Evolutionary conservation across 495 filamentous ascomycete species (phyloP).

Genomic region (Pseudoneurospora amorphoporcata): DNA sequence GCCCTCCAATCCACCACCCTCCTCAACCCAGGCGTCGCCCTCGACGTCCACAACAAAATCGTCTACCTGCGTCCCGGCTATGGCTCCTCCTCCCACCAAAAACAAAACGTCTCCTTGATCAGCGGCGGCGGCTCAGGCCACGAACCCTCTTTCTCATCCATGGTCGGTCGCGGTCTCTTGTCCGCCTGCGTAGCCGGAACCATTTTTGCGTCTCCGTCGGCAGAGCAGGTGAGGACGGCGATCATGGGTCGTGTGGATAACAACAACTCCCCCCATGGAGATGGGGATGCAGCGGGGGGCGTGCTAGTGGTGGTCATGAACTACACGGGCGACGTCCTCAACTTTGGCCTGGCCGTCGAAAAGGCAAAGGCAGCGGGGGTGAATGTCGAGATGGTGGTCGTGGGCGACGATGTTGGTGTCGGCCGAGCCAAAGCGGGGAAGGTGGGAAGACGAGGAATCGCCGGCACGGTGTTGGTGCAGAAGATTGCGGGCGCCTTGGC

Average conservation of each 20-base stretch:
- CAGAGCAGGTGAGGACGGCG: constrained; percentile 74
- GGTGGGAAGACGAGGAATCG: constrained; percentile 85
- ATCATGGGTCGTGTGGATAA: constrained; percentile 61
- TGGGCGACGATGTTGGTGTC: constrained; percentile 93
- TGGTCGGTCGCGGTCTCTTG: constrained; percentile 62
- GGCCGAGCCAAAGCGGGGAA: constrained; percentile 75
- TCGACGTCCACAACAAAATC: constrained; percentile 77
- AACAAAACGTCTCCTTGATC: constrained; percentile 62
- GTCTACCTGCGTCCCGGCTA: constrained; percentile 59
- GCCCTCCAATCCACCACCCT: constrained; percentile 69
- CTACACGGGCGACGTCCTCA: constrained; percentile 76
- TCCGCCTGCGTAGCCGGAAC: constrained; percentile 81
- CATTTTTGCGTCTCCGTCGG: constrained; percentile 83
- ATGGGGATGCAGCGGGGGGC: constrained; percentile 28
- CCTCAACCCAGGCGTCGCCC: constrained; percentile 75
- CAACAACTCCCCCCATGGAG: constrained; percentile 20
- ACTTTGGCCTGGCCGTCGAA: constrained; percentile 91
- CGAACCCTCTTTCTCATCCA: constrained; percentile 76
- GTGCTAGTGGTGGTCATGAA: constrained; percentile 64
- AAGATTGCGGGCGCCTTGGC: constrained; percentile 88
- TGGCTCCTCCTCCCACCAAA: background rate
- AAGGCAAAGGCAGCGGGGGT: constrained; percentile 78
- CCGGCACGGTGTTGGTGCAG: constrained; percentile 77
- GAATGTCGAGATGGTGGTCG: constrained; percentile 82
- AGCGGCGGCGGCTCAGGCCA: constrained; percentile 90